These are phyloP conservation scores for Chrysoporthe puriensis DNA, from an alignment of 2,329 filamentous ascomycete species.

Conservation along the genomic window DNA sequence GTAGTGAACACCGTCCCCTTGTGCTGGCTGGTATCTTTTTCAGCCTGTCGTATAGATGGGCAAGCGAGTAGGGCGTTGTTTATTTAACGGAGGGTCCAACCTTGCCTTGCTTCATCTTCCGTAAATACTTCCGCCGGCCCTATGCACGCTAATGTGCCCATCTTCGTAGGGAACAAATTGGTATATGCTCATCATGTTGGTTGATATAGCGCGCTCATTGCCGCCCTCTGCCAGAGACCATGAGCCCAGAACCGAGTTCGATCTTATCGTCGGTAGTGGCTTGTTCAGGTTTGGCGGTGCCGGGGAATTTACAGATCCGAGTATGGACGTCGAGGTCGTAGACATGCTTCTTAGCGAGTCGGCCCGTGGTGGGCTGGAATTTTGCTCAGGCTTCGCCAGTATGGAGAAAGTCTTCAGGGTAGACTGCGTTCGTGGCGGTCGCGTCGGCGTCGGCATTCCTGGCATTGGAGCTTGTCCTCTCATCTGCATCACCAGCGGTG, in stretches of 20 bases:
- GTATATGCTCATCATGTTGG: conserved; percentile 26
- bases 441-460: conserved; percentile 20
- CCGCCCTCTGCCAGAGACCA: conserved; percentile 1
- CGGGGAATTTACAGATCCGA: neutral
- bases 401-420: neutral
- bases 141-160: conserved; percentile 30
- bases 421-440: conserved; percentile 17
- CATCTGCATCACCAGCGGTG: conserved; percentile 19
- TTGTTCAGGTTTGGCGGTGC: conserved; percentile 7
- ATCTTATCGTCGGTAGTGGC: conserved; percentile 24
- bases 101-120: neutral
- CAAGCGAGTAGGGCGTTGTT: neutral
- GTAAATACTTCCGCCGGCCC: conserved; percentile 12
- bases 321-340: conserved; percentile 13
- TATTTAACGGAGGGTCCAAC: neutral
- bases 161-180: conserved; percentile 30
- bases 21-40: neutral
- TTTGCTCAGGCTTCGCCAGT: neutral
- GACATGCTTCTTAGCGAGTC: neutral
- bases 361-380: neutral
- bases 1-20: neutral
- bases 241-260: conserved; percentile 24
- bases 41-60: neutral
- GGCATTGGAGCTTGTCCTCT: conserved; percentile 12
- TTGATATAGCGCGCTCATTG: neutral